Evolutionary conservation across 257 asterid species (phyloP).

Genomic region (Euphrasia confusa): DNA sequence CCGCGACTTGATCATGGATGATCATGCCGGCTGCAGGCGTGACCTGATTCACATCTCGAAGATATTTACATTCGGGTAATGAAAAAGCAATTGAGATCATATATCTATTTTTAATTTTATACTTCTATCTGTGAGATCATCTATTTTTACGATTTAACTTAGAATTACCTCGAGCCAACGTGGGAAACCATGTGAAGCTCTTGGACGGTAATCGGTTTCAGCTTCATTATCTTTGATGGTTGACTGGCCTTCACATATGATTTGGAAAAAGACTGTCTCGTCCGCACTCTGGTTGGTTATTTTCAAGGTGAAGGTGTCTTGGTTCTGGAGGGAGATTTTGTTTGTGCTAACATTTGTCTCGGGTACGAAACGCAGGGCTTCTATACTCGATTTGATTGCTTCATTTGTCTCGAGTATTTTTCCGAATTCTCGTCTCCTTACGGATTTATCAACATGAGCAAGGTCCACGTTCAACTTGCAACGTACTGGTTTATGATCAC

Average conservation of each 20-base stretch:
- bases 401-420: constrained; percentile 45
- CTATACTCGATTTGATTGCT: constrained; percentile 39
- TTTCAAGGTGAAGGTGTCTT: constrained; percentile 55
- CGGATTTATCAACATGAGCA: constrained; percentile 59
- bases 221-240: constrained; percentile 45
- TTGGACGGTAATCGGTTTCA: constrained; percentile 41
- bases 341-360: constrained; percentile 47
- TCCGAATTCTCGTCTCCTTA: constrained; percentile 73
- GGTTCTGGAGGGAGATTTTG: constrained; percentile 59
- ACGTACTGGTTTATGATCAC: constrained; percentile 92
- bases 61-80: no score
- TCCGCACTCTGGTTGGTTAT: constrained; percentile 61
- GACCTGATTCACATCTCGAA: constrained; percentile 40
- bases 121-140: no score
- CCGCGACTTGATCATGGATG: constrained; percentile 56
- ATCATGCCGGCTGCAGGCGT: constrained; percentile 73
- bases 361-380: constrained; percentile 56
- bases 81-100: not conserved
- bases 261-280: constrained; percentile 52
- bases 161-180: constrained; percentile 83
- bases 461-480: constrained; percentile 74
- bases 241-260: constrained; percentile 63
- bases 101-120: no score
- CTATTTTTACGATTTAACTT: not conserved
- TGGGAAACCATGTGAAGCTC: constrained; percentile 73